These are phyloP conservation scores for Crataegus laevigata DNA, from an alignment of 306 rosid species.

Conservation along the genomic window DNA sequence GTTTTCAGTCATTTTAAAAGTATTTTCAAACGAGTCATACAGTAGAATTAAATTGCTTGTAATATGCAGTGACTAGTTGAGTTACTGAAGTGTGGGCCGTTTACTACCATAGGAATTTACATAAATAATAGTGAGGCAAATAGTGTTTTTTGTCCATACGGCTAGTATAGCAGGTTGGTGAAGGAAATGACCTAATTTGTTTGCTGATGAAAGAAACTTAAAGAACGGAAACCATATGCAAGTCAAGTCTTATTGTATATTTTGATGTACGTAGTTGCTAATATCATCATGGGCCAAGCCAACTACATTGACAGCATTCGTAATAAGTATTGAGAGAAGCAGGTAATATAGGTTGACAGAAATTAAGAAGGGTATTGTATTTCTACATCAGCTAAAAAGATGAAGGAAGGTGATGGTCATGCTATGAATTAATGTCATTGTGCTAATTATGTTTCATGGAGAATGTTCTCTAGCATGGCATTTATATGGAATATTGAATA, in stretches of 20 bases:
- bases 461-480: background rate
- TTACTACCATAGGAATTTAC: background rate
- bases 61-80: background rate
- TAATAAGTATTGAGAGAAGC: background rate
- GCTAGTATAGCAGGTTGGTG: conserved; percentile 5
- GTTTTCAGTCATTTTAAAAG: no score
- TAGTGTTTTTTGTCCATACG: conserved; percentile 1
- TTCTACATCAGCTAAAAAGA: background rate
- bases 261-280: background rate
- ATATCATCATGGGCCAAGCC: background rate
- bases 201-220: background rate
- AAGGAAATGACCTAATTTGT: conserved; percentile 15
- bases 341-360: background rate
- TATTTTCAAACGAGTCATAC: no score
- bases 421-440: background rate
- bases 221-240: background rate
- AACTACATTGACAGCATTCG: background rate
- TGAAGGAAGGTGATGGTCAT: background rate
- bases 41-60: no score
- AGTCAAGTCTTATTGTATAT: background rate
- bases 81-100: background rate
- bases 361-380: background rate
- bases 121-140: background rate
- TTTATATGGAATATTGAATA: no score
- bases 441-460: background rate